Conservation (phyloP, 2,329 filamentous ascomycete genomes). For the Fusarium sp. region DNA sequence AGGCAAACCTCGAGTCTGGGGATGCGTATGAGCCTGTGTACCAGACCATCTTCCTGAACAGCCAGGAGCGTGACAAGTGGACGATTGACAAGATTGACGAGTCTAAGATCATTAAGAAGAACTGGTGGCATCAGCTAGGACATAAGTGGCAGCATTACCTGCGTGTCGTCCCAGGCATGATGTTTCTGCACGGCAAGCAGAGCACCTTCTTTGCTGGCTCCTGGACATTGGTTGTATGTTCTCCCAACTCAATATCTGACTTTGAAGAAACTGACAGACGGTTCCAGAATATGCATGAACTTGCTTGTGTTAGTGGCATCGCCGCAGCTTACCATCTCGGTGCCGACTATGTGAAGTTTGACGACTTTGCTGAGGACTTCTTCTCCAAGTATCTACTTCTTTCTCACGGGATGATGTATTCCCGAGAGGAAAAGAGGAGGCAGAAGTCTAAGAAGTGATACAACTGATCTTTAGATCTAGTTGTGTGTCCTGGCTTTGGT, state of each 20-base stretch:
- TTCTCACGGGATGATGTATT: conserved; percentile 58
- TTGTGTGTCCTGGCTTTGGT: neutral
- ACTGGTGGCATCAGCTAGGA: conserved; percentile 78
- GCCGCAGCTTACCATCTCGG: conserved; percentile 77
- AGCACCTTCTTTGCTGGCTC: conserved; percentile 73
- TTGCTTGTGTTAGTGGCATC: conserved; percentile 78
- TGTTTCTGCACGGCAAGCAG: conserved; percentile 76
- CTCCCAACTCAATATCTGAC: neutral
- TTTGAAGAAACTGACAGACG: neutral
- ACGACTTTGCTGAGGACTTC: conserved; percentile 63
- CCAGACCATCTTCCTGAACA: conserved; percentile 76
- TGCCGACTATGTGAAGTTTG: conserved; percentile 71
- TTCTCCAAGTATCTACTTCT: conserved; percentile 61
- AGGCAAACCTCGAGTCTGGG: conserved; percentile 38
- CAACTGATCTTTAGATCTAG: neutral
- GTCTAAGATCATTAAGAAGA: conserved; percentile 69
- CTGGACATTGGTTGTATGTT: conserved; percentile 75
- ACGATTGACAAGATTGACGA: conserved; percentile 69
- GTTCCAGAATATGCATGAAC: conserved; percentile 73
- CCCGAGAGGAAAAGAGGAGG: conserved; percentile 49
- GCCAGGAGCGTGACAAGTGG: conserved; percentile 68
- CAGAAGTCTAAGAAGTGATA: conserved; percentile 9
- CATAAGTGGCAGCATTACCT: conserved; percentile 74
- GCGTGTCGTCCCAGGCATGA: conserved; percentile 77
- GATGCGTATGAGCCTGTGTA: conserved; percentile 70